Conservation (phyloP, 139 green algal species). For the Micractinium sp. region DNA sequence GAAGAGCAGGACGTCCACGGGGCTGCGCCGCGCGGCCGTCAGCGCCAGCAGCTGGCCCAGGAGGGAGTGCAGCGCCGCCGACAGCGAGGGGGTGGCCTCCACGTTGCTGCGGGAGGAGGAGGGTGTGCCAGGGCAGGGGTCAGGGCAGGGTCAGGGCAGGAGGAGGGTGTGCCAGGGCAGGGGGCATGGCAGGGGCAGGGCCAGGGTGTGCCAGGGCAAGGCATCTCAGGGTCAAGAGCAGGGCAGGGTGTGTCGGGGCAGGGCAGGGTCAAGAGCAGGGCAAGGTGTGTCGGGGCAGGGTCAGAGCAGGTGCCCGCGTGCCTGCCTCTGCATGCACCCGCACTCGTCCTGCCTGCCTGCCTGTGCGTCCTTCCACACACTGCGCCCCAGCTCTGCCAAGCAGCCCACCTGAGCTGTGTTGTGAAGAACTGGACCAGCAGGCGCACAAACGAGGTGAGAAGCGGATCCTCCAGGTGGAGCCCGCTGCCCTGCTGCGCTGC, state of each 20-base stretch:
- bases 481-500: background rate
- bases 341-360: background rate
- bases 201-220: background rate
- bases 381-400: background rate
- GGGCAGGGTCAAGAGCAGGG: too few relatives aligned
- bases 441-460: constrained; percentile 16
- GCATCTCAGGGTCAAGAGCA: background rate
- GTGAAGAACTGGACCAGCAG: constrained; percentile 22
- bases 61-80: background rate
- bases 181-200: background rate
- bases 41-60: background rate
- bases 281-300: too few relatives aligned
- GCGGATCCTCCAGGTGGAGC: background rate
- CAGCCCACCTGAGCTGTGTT: constrained; percentile 12
- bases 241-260: too few relatives aligned
- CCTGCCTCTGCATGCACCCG: background rate
- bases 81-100: background rate
- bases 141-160: background rate
- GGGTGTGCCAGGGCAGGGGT: background rate
- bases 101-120: background rate
- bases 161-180: background rate
- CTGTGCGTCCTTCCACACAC: background rate
- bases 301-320: too few relatives aligned
- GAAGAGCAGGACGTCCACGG: constrained; percentile 22
- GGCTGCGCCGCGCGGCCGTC: constrained; percentile 3